A percentile compares a stretch with the other conserved stretches of the same genome.
phyloP scores from a whole-genome alignment of 371 early-diverging fungal genomes.

The Mucor indicus region DNA sequence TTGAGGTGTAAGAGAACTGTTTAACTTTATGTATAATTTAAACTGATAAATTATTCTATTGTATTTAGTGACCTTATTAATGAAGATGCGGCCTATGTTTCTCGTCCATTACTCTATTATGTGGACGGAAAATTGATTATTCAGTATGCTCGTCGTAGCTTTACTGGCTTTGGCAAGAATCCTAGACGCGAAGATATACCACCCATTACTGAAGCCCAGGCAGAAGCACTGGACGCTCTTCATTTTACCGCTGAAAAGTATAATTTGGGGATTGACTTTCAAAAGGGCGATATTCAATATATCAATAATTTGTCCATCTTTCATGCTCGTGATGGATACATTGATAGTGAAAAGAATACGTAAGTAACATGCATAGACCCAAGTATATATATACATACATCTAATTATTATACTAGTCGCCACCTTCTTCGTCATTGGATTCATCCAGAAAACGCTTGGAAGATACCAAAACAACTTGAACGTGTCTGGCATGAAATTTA shows the following conservation, averaged over 20 bases:
- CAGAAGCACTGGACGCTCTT: constrained; percentile 26
- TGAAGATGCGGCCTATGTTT: constrained; percentile 8
- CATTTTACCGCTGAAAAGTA: constrained; percentile 28
- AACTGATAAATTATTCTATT: no score
- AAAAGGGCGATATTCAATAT: constrained; percentile 32
- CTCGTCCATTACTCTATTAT: constrained; percentile 24
- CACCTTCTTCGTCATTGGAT: constrained; percentile 34
- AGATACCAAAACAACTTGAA: constrained; percentile 22
- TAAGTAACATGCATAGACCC: constrained; percentile 7
- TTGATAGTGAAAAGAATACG: constrained; percentile 23
- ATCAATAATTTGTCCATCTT: constrained; percentile 32
- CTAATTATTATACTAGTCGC: constrained; percentile 10
- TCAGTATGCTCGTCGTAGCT: constrained; percentile 28
- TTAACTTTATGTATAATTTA: no score
- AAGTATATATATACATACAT: background rate
- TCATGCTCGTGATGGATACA: constrained; percentile 29
- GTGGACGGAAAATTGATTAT: constrained; percentile 26
- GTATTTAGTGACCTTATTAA: constrained; percentile 14
- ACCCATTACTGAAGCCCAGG: constrained; percentile 30
- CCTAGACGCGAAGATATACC: constrained; percentile 29
- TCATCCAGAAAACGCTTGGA: constrained; percentile 30
- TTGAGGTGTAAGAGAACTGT: constrained; percentile 27
- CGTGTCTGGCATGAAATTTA: constrained; percentile 21
- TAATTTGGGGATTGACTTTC: constrained; percentile 21
- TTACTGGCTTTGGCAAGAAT: constrained; percentile 29